phyloP scores from a whole-genome alignment of 139 green algal genomes.

The Volvox reticuliferus region DNA sequence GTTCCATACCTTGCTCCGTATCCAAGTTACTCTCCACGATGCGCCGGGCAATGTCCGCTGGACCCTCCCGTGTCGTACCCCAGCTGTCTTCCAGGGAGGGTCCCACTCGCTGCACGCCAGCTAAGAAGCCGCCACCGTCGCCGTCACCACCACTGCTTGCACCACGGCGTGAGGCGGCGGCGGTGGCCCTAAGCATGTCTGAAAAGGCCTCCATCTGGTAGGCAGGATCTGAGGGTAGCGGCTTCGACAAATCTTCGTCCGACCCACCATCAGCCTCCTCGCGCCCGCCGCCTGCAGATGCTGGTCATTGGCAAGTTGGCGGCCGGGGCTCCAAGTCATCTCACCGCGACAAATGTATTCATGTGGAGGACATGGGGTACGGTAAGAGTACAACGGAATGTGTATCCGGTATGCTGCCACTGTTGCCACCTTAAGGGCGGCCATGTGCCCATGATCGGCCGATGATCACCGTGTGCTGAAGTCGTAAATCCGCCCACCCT shows the following conservation, averaged over 20 bases:
- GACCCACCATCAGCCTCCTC: not conserved
- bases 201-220: constrained; percentile 60
- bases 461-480: too few species aligned
- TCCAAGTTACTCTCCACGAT: constrained; percentile 53
- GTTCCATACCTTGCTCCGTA: not conserved
- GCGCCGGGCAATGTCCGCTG: constrained; percentile 53
- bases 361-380: too few species aligned
- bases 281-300: too few species aligned
- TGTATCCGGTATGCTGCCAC: too few species aligned
- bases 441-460: too few species aligned
- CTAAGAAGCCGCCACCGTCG: not conserved
- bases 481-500: too few species aligned
- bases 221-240: constrained; percentile 28
- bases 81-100: constrained; percentile 41
- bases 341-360: too few species aligned
- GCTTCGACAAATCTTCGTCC: not conserved
- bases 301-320: too few species aligned
- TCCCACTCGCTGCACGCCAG: constrained; percentile 27
- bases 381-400: too few species aligned
- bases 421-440: too few species aligned
- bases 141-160: not conserved
- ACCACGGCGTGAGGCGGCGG: not conserved
- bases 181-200: constrained; percentile 41
- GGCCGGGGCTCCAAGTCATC: too few species aligned
- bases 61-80: constrained; percentile 50